phyloP scores from a whole-genome alignment of 2,329 filamentous ascomycete species.

The Microcyclospora pomicola region DNA sequence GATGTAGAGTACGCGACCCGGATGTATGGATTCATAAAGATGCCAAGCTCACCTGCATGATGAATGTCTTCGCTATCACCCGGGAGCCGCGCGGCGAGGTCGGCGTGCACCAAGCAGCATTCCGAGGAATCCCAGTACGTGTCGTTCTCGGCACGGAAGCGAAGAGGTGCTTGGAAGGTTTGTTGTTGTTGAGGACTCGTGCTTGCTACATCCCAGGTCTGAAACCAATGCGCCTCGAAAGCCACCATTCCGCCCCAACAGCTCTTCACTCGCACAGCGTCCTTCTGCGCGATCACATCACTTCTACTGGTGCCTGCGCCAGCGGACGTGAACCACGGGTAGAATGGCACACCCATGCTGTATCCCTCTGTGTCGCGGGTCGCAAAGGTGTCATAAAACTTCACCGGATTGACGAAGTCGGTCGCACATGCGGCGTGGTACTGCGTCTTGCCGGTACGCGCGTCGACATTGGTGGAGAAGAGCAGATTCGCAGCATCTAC shows the following conservation, averaged over 20 bases:
- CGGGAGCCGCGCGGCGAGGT: conserved; percentile 20
- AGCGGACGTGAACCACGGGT: conserved; percentile 49
- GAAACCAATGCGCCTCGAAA: conserved; percentile 48
- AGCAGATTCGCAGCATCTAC: conserved; percentile 46
- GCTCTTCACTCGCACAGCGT: conserved; percentile 54
- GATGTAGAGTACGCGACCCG: conserved; percentile 52
- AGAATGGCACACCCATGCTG: conserved; percentile 50
- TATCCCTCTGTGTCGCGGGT: conserved; percentile 53
- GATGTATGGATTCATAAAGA: conserved; percentile 64
- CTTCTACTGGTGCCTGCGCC: conserved; percentile 40
- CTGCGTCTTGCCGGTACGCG: conserved; percentile 32
- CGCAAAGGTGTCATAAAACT: conserved; percentile 63
- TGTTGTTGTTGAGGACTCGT: not conserved
- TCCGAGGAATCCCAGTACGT: conserved; percentile 35
- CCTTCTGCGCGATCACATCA: conserved; percentile 47
- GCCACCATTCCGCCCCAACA: conserved; percentile 70
- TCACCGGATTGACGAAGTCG: conserved; percentile 54
- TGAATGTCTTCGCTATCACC: conserved; percentile 13
- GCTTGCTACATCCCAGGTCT: conserved; percentile 17
- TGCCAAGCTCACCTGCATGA: conserved; percentile 35
- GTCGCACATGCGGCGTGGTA: conserved; percentile 59
- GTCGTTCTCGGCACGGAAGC: conserved; percentile 30
- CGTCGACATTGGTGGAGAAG: conserved; percentile 46
- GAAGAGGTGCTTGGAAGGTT: conserved; percentile 24
- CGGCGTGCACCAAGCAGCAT: conserved; percentile 36